Evolutionary conservation across 495 filamentous ascomycete species (phyloP).

Genomic region (Rhizodiscina lignyota): DNA sequence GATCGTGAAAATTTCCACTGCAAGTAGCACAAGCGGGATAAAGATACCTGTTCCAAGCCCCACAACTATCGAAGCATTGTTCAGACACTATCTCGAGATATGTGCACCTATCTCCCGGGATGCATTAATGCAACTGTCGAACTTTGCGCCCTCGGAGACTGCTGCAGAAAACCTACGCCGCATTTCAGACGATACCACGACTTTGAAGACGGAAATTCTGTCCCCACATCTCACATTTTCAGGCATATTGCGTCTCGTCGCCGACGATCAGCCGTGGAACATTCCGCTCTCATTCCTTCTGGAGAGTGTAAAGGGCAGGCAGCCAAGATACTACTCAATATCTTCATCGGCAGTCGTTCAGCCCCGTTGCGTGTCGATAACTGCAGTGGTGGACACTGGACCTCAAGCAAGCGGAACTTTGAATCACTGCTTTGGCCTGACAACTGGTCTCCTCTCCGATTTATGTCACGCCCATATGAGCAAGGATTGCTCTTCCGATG

Average conservation of each 20-base stretch:
- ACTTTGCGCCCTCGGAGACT: conserved; percentile 26
- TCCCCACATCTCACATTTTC: too few relatives aligned
- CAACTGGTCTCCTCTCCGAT: conserved; percentile 31
- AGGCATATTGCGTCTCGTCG: conserved; percentile 23
- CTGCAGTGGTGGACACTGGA: conserved; percentile 23
- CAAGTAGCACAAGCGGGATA: conserved; percentile 17
- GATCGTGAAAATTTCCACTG: conserved; percentile 20
- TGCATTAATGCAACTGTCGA: conserved; percentile 22
- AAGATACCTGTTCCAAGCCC: conserved; percentile 29
- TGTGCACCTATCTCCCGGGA: conserved; percentile 30
- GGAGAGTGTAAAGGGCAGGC: conserved; percentile 25
- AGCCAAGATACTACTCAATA: conserved; percentile 38
- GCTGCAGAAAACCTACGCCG: conserved; percentile 19
- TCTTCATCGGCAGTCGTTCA: conserved; percentile 31
- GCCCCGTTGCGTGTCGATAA: conserved; percentile 27
- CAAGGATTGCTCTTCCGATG: conserved; percentile 4
- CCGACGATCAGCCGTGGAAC: conserved; percentile 17
- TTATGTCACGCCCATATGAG: conserved; percentile 9
- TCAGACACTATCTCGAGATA: conserved; percentile 35
- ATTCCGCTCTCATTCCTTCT: conserved; percentile 30
- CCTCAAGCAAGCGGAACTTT: too few relatives aligned
- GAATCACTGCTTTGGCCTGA: too few relatives aligned
- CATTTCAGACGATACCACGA: too few relatives aligned
- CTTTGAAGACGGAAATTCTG: too few relatives aligned
- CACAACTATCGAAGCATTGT: conserved; percentile 24